Percentiles rank a stretch among this genome's conserved stretches.
phyloP scores from a whole-genome alignment of 768 basidiomycete genomes.

The Trametes villosa region DNA sequence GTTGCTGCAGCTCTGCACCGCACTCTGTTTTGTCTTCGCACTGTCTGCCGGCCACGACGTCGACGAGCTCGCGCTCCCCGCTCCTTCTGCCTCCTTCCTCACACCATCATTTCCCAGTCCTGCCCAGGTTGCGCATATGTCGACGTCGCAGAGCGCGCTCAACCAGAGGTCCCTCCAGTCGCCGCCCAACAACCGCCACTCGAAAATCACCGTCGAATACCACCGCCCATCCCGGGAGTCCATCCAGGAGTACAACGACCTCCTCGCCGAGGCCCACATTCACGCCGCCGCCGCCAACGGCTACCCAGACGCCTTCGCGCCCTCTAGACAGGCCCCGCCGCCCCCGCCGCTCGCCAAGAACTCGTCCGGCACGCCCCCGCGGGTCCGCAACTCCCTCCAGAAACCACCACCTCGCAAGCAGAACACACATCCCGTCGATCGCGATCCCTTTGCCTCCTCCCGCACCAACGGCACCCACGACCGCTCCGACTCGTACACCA shows the following conservation, averaged over 20 bases:
- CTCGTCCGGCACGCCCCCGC: slow-evolving; percentile 37
- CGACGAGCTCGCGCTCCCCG: slow-evolving; percentile 15
- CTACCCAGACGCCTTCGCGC: slow-evolving; percentile 46
- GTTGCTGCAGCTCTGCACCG: slow-evolving; percentile 11
- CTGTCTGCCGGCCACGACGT: too few species aligned
- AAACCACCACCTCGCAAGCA: slow-evolving; percentile 62
- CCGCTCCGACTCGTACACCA: slow-evolving; percentile 29
- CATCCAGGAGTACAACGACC: slow-evolving; percentile 77
- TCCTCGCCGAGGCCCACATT: slow-evolving; percentile 62
- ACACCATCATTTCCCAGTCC: slow-evolving; percentile 4
- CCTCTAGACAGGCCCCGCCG: slow-evolving; percentile 51
- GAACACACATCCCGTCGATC: slow-evolving; percentile 45
- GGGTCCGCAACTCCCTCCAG: slow-evolving; percentile 61
- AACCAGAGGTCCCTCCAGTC: slow-evolving; percentile 51
- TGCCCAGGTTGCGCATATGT: slow-evolving; percentile 23
- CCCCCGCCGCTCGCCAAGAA: slow-evolving; percentile 42
- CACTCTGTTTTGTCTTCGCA: background rate
- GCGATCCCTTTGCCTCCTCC: slow-evolving; percentile 61
- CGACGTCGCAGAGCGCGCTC: slow-evolving; percentile 47
- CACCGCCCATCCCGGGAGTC: slow-evolving; percentile 75
- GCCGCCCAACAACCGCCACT: slow-evolving; percentile 42
- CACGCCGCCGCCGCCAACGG: slow-evolving; percentile 56
- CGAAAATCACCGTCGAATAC: slow-evolving; percentile 72
- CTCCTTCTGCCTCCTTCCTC: background rate
- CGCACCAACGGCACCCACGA: slow-evolving; percentile 34